phyloP scores from a whole-genome alignment of 805 yeast species.

The Kuraishia cidri region DNA sequence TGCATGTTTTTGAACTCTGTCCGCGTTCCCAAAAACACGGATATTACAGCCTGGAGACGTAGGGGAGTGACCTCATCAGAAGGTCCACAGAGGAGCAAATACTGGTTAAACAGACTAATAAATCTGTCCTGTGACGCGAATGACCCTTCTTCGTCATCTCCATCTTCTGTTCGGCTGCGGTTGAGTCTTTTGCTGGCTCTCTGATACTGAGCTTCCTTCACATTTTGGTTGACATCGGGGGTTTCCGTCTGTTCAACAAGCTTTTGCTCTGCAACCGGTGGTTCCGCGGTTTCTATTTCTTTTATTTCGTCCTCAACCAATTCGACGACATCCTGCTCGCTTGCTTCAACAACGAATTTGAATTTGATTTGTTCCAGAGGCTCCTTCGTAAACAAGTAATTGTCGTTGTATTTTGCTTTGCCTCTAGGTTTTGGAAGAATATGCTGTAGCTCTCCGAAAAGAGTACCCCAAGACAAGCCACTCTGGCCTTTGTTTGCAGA shows the following conservation, averaged over 20 bases:
- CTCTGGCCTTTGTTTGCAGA: background rate
- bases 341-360: slow-evolving; percentile 14
- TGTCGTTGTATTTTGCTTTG: slow-evolving; percentile 36
- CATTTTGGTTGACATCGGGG: too few species aligned
- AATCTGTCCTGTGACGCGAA: slow-evolving; percentile 3
- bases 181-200: slow-evolving; percentile 29
- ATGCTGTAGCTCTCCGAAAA: slow-evolving; percentile 13
- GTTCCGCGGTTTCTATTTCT: too few species aligned
- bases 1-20: background rate
- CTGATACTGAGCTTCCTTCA: background rate
- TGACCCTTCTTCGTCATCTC: slow-evolving; percentile 3
- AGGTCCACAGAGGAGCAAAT: slow-evolving; percentile 1
- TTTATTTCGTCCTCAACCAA: too few species aligned
- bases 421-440: slow-evolving; percentile 29
- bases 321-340: too few species aligned
- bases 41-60: background rate
- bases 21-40: background rate
- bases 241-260: too few species aligned
- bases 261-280: too few species aligned
- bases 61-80: background rate
- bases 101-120: slow-evolving; percentile 1
- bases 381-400: slow-evolving; percentile 38
- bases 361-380: slow-evolving; percentile 37
- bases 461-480: slow-evolving; percentile 5
- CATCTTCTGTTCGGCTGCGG: slow-evolving; percentile 1